Conservation (phyloP, 352 stramenopile species). For the Pythium vanterpoolii region DNA sequence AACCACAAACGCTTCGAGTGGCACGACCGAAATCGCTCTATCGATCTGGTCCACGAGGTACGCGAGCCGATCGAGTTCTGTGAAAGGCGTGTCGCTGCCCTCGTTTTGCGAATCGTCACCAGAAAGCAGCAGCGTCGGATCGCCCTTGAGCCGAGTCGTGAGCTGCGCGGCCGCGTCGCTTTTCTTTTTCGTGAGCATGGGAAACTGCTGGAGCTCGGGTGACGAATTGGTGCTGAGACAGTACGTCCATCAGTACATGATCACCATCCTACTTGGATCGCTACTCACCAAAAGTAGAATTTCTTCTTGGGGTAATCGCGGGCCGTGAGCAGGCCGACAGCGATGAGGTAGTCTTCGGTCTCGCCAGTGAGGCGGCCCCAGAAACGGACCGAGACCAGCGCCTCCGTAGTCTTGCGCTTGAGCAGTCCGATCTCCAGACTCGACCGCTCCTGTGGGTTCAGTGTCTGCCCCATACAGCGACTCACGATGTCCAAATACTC, state of each 20-base stretch:
- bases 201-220: slow-evolving; percentile 77
- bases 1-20: slow-evolving; percentile 64
- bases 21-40: slow-evolving; percentile 48
- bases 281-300: slow-evolving; percentile 75
- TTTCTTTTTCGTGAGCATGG: slow-evolving; percentile 61
- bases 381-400: slow-evolving; percentile 60
- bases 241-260: neutral
- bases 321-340: slow-evolving; percentile 46
- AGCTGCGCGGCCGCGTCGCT: slow-evolving; percentile 38
- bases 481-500: slow-evolving; percentile 73
- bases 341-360: slow-evolving; percentile 65
- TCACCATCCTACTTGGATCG: neutral
- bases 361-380: slow-evolving; percentile 68
- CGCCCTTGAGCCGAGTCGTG: slow-evolving; percentile 58
- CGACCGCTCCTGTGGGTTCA: slow-evolving; percentile 73
- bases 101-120: slow-evolving; percentile 41
- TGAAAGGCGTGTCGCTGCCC: slow-evolving; percentile 45
- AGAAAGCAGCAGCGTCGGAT: slow-evolving; percentile 52
- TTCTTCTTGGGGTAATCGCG: slow-evolving; percentile 80
- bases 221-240: slow-evolving; percentile 62
- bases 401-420: slow-evolving; percentile 63
- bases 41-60: slow-evolving; percentile 71
- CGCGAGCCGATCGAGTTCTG: slow-evolving; percentile 69
- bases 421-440: slow-evolving; percentile 74
- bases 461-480: slow-evolving; percentile 57